Conservation (phyloP, 176 grass and related monocot species). For the Phragmites australis region DNA sequence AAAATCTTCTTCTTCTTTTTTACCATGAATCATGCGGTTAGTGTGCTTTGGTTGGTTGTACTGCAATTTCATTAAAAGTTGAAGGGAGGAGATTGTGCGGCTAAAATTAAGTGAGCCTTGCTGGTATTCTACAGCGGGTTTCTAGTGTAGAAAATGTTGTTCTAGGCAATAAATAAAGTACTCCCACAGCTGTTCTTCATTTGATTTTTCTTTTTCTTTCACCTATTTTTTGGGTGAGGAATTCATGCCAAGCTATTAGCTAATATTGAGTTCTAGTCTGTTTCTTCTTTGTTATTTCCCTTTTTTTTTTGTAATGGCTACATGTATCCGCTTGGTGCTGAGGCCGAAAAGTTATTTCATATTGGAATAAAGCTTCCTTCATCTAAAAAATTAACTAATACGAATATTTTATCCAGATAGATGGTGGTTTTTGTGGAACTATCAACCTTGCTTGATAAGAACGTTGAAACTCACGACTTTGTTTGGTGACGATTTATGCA, state of each 20-base stretch:
- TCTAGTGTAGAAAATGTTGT: not conserved
- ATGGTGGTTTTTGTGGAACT: not conserved
- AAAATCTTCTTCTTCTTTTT: not conserved
- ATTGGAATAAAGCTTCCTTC: too few relatives aligned
- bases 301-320: too few relatives aligned
- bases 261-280: not conserved
- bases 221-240: not conserved
- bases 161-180: constrained; percentile 18
- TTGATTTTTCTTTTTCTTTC: not conserved
- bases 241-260: not conserved
- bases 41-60: constrained; percentile 10
- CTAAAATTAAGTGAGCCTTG: not conserved
- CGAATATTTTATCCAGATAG: not conserved
- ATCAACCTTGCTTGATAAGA: constrained; percentile 2
- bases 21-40: not conserved
- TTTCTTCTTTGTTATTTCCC: too few relatives aligned
- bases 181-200: not conserved
- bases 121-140: not conserved
- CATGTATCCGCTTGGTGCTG: too few relatives aligned
- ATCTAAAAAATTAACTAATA: not conserved
- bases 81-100: not conserved
- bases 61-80: not conserved
- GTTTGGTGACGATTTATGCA: constrained; percentile 27
- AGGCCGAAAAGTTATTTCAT: too few relatives aligned
- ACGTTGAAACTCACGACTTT: not conserved